Conservation (phyloP, 2,329 filamentous ascomycete genomes). For the Lasiodiplodia citricola region DNA sequence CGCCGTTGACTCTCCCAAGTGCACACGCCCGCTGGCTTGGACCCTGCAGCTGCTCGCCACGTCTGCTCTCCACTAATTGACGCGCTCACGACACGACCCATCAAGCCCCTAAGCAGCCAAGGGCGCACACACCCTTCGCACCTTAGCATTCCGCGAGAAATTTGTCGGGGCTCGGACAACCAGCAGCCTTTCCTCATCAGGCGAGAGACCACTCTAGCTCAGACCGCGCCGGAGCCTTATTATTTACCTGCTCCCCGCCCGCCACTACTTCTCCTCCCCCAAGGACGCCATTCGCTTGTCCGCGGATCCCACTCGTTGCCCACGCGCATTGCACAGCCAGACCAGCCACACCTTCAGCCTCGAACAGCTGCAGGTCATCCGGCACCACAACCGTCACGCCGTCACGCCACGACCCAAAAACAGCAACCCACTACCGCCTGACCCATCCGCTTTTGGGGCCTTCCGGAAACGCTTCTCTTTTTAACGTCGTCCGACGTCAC, state of each 20-base stretch:
- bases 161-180: conserved; percentile 9
- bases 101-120: conserved; percentile 2
- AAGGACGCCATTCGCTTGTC: conserved; percentile 13
- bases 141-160: conserved; percentile 7
- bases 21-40: neutral
- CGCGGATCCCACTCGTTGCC: neutral
- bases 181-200: conserved; percentile 1
- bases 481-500: conserved; percentile 3
- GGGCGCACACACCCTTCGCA: neutral
- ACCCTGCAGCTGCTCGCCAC: conserved; percentile 13
- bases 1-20: neutral
- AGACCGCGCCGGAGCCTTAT: conserved; percentile 2
- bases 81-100: conserved; percentile 12
- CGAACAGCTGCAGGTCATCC: conserved; percentile 1
- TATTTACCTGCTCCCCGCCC: conserved; percentile 18
- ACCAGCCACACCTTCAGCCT: neutral
- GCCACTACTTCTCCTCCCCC: conserved; percentile 44
- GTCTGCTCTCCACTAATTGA: conserved; percentile 1
- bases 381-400: conserved; percentile 1
- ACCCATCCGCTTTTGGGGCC: neutral
- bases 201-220: conserved; percentile 7
- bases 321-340: too few species aligned
- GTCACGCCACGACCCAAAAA: conserved; percentile 17
- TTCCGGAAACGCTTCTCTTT: neutral
- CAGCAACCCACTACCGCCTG: neutral